phyloP scores from a whole-genome alignment of 2,329 filamentous ascomycete genomes.

The Mariannaea sp. region DNA sequence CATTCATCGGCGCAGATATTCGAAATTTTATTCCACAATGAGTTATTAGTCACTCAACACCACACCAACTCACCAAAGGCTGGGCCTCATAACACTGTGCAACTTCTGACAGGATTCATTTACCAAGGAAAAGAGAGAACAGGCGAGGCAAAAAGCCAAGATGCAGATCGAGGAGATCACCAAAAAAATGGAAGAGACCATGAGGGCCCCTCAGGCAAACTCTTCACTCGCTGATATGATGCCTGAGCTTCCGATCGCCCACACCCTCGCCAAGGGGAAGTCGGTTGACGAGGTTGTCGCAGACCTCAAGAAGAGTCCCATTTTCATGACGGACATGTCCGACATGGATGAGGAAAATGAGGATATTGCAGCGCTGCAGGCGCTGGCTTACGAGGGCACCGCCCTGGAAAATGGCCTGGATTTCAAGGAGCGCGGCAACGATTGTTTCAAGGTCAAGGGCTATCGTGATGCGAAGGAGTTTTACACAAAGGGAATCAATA shows the following conservation, averaged over 20 bases:
- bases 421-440: conserved; percentile 93
- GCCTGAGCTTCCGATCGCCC: conserved; percentile 54
- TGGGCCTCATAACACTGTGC: conserved; percentile 3
- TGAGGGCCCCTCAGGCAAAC: conserved; percentile 30
- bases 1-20: too few species aligned
- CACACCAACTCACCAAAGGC: conserved; percentile 16
- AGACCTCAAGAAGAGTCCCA: conserved; percentile 67
- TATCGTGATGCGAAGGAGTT: conserved; percentile 89
- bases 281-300: conserved; percentile 60
- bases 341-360: conserved; percentile 80
- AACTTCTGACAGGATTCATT: conserved; percentile 1
- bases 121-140: neutral
- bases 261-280: conserved; percentile 48
- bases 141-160: conserved; percentile 6
- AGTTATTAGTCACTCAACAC: conserved; percentile 12
- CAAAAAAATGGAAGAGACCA: conserved; percentile 46
- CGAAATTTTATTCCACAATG: conserved; percentile 32
- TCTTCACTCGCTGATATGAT: conserved; percentile 24
- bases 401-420: conserved; percentile 79
- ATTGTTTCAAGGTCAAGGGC: conserved; percentile 73
- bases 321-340: conserved; percentile 95
- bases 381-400: conserved; percentile 91
- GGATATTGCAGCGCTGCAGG: conserved; percentile 83
- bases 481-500: conserved; percentile 82
- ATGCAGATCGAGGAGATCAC: conserved; percentile 52